Conservation (phyloP, 2,329 filamentous ascomycete genomes). For the Aspergillus felis region DNA sequence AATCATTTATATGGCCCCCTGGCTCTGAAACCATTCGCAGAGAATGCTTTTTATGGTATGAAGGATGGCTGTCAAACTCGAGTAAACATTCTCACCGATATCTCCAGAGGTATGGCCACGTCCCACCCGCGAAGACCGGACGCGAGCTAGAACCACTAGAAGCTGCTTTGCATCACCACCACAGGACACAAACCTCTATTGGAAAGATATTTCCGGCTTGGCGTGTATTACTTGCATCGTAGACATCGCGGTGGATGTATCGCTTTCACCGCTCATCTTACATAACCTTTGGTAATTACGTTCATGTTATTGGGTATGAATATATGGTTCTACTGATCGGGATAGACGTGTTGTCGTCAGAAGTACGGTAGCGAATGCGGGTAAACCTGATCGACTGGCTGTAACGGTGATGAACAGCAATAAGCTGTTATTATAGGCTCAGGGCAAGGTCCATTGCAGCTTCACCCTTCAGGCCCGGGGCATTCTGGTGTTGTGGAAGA, state of each 20-base stretch:
- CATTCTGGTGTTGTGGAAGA: not conserved
- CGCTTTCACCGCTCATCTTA: conserved; percentile 6
- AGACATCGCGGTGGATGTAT: conserved; percentile 1
- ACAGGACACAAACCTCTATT: not conserved
- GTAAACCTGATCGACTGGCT: not conserved
- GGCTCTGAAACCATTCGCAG: not conserved
- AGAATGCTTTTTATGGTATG: not conserved
- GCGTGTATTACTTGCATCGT: not conserved
- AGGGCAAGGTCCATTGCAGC: not conserved
- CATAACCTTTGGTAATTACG: not conserved
- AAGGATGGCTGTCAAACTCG: not conserved
- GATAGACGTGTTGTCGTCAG: too few relatives aligned
- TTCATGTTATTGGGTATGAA: not conserved
- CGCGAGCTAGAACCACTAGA: not conserved
- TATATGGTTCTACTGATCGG: too few relatives aligned
- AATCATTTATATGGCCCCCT: too few relatives aligned
- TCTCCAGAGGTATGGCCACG: not conserved
- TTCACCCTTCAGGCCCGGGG: not conserved
- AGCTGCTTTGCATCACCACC: not conserved
- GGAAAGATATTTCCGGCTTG: conserved; percentile 2
- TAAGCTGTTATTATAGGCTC: not conserved
- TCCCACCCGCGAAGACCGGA: not conserved
- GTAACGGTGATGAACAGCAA: not conserved
- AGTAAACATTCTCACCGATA: not conserved
- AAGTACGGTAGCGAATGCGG: too few relatives aligned